These are phyloP conservation scores for Pterocarpus santalinus DNA, from an alignment of 306 rosid species.

Conservation along the genomic window DNA sequence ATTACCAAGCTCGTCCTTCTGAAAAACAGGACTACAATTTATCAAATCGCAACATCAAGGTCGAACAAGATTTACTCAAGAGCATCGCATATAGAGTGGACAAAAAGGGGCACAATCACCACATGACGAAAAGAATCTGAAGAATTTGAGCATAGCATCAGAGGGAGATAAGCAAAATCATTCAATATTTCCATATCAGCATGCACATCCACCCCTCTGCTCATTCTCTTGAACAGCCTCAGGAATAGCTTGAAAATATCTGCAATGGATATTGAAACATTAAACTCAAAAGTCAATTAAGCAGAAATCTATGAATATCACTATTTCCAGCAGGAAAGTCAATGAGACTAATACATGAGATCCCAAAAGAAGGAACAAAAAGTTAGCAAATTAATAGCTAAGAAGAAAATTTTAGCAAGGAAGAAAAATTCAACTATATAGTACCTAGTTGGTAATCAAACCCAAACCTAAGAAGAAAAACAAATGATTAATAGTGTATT, in stretches of 20 bases:
- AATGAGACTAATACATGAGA: not conserved
- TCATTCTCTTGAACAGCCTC: constrained; percentile 75
- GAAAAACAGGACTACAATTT: constrained; percentile 27
- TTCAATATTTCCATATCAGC: constrained; percentile 53
- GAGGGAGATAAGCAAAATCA: constrained; percentile 34
- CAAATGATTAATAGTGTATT: not conserved
- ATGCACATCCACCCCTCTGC: constrained; percentile 91
- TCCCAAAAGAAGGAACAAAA: not conserved
- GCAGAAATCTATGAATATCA: not conserved
- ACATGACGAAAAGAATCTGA: constrained; percentile 45
- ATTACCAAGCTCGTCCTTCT: constrained; percentile 26
- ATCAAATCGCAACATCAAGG: constrained; percentile 9
- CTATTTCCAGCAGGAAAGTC: not conserved
- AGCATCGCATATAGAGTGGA: constrained; percentile 48
- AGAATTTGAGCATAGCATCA: constrained; percentile 32
- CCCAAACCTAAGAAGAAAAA: not conserved
- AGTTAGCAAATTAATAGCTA: not conserved
- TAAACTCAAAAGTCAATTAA: not conserved
- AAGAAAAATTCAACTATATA: constrained; percentile 18
- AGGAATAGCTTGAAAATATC: constrained; percentile 92
- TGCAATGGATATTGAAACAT: constrained; percentile 48
- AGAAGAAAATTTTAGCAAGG: too few species aligned
- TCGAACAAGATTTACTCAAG: constrained; percentile 13
- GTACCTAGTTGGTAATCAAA: not conserved
- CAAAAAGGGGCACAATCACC: constrained; percentile 34